Evolutionary conservation across 805 yeast genomes (phyloP), one percentile per base, ranked within the genome.

Genomic region (Cyberlindnera xylosilytica): DNA sequence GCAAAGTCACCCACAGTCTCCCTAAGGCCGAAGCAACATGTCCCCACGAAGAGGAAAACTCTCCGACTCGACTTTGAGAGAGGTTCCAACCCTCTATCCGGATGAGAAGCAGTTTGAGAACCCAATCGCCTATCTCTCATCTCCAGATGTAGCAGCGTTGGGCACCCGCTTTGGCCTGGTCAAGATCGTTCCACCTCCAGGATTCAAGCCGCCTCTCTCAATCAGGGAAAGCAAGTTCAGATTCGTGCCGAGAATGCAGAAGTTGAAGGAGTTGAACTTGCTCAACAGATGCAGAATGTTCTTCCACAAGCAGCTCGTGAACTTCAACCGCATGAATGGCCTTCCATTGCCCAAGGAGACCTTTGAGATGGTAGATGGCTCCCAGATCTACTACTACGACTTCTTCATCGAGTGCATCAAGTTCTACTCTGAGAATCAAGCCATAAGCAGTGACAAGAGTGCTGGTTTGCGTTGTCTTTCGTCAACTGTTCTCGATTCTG

Each of bases 131-230:
- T 83, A 80, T 50, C 65, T 87, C 15, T 82, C 84, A 18, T 68
- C 75, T 12, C 61, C 78, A 1, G 60, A 64, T 11, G 67, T 71
- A 0, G 50, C 53, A 2, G 38, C 54, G 2, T 53, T 71, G 9
- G 96, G 93, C 3, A 62, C 58, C 24, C 58, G 64, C 22, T 78
- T 72, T 58, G 97, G 97, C 0, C 89, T 93, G 54, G 63, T 88
- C 34, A 90, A 89, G 56, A 58, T 90, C 3, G 67, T 75, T 6
- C 82, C 95, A 4, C 90, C 91, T 0, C 45, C 45, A 0, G 53
- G 51, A 2, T 76, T 76, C 67, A 58, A 63, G 16, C 82, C 74
- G 3, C 78, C 77, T 0, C 72, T 83, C 48, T 70, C 79, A 41
- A 64, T 84, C 17, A 70, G 83, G 37, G 65, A 68, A 35, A 53